Conservation (phyloP, 192 early-diverging fungal species). For the Allomyces macrogynus region DNA sequence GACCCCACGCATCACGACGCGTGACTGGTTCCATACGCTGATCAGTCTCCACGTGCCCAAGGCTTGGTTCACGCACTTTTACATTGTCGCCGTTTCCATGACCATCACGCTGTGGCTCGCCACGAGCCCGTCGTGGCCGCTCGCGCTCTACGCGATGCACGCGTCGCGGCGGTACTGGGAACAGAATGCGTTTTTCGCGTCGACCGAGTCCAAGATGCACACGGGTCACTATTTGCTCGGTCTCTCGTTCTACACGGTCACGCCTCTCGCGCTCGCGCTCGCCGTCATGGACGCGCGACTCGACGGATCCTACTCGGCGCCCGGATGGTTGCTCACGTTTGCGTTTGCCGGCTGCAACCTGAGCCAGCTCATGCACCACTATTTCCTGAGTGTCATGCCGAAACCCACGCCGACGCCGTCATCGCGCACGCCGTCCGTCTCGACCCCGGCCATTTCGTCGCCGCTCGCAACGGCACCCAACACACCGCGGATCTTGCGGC, state of each 20-base stretch:
- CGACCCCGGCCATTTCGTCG: background rate
- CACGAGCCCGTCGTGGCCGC: background rate
- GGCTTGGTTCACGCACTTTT: conserved; percentile 14
- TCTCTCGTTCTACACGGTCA: conserved; percentile 11
- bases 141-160: conserved; percentile 2
- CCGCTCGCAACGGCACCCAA: background rate
- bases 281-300: conserved; percentile 2
- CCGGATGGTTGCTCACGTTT: background rate
- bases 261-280: conserved; percentile 11
- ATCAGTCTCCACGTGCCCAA: conserved; percentile 9
- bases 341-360: background rate
- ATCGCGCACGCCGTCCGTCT: background rate
- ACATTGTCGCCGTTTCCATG: conserved; percentile 11
- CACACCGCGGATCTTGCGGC: background rate
- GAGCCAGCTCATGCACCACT: background rate
- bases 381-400: background rate
- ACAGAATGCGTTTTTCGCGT: conserved; percentile 2
- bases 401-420: background rate
- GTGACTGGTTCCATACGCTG: background rate
- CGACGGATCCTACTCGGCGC: background rate
- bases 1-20: background rate
- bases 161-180: conserved; percentile 7
- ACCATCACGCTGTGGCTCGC: background rate
- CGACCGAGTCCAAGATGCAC: conserved; percentile 11
- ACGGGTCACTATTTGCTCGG: conserved; percentile 11